Evolutionary conservation across 257 asterid genomes (phyloP), one percentile per base, ranked within the genome.

Genomic region (Nicotiana paniculata): DNA sequence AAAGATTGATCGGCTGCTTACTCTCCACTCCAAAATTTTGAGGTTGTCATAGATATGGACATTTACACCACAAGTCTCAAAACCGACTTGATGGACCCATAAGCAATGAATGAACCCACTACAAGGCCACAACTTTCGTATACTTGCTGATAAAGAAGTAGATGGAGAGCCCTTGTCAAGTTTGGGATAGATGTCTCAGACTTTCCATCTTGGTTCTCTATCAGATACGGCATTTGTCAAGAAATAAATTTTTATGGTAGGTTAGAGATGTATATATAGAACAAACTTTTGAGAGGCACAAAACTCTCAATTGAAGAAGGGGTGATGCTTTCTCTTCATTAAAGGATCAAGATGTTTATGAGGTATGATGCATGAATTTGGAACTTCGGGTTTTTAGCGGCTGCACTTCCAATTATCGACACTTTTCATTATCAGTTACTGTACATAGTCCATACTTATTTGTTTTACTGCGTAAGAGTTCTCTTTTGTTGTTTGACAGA

Each of bases 401-500:
- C 7, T 43, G 48, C 48, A 43, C 48, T 43, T 43, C 48, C 48
- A 43, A 43, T 43, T 43, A 43, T 43, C 11, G 2, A 43, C 79
- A 24, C 24, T 46, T 46, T 72, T 72, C 35, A 72, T 24, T n/a
- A 72, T 46, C 26, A 72, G 59, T 46, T 24, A 72, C 61, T 72
- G 39, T 24, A 13, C 61, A 72, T 46, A 72, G 1, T 2, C 61
- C 46, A 26, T 15, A 51, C 6, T 48, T 26, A 46, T 55, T 43
- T 58, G 6, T 82, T 5, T 59, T 82, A 51, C 58, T 10, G 59
- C 5, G 10, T 74, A 57, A 64, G 21, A 57, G 76, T 77, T 78
- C 83, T 85, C n/a, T 63, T 51, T 30, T 32, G 24, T 57, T 81
- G 51, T 90, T 85, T 82, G 67, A 39, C 89, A 96, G 99, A 85